These are phyloP conservation scores for Phialophora tarda DNA, from an alignment of 2,329 filamentous ascomycete species.

Conservation along the genomic window DNA sequence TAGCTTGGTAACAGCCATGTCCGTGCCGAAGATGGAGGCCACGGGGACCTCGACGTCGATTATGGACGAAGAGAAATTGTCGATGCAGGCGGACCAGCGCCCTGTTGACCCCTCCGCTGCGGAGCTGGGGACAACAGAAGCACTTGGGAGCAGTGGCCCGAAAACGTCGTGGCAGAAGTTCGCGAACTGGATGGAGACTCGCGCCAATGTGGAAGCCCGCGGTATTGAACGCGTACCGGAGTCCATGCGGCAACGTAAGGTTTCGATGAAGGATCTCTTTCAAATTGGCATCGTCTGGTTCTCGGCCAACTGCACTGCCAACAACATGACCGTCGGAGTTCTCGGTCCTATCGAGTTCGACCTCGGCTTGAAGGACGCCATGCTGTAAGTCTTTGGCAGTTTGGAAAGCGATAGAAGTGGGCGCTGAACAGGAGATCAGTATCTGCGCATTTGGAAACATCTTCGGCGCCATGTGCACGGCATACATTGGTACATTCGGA, in stretches of 20 bases:
- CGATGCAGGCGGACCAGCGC: neutral
- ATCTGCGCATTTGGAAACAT: constrained; percentile 59
- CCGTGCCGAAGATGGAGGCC: neutral
- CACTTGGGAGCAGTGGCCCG: neutral
- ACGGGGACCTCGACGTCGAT: neutral
- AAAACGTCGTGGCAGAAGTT: constrained; percentile 2
- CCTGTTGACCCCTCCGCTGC: neutral
- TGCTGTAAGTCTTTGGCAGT: constrained; percentile 4
- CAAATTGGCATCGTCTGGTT: constrained; percentile 66
- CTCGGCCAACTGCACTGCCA: constrained; percentile 66
- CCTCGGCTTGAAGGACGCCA: constrained; percentile 16
- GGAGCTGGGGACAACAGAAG: neutral
- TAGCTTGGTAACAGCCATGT: neutral
- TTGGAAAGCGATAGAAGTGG: neutral
- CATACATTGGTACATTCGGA: constrained; percentile 67
- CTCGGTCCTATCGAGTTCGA: constrained; percentile 49
- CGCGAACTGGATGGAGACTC: constrained; percentile 15
- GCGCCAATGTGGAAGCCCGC: constrained; percentile 58
- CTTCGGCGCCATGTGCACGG: constrained; percentile 60
- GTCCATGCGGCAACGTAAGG: constrained; percentile 37
- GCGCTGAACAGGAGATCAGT: neutral
- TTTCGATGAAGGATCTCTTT: constrained; percentile 59
- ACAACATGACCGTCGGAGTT: constrained; percentile 69
- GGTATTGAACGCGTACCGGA: constrained; percentile 64
- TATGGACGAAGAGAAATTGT: neutral